A percentile compares a stretch with the other conserved stretches of the same genome.
These are phyloP conservation scores for Arthrocladium fulminans DNA, from an alignment of 2,329 filamentous ascomycete genomes.

Conservation along the genomic window DNA sequence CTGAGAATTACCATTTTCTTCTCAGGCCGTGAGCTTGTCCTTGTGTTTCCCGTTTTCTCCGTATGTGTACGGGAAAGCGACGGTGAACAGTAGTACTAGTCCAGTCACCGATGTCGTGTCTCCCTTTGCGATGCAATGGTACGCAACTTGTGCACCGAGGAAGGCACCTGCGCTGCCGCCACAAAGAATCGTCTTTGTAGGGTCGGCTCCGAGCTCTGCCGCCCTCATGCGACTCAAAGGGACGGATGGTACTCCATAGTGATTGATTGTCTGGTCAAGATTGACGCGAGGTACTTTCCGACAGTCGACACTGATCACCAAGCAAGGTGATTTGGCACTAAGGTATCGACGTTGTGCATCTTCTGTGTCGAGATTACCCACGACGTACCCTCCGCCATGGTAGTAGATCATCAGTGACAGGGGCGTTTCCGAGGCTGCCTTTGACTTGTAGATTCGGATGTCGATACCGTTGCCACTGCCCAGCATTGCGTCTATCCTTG, in stretches of 20 bases:
- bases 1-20: constrained; percentile 15
- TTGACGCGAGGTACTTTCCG: constrained; percentile 17
- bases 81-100: constrained; percentile 14
- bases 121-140: constrained; percentile 15
- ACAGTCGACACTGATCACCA: constrained; percentile 31
- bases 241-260: constrained; percentile 10
- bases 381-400: constrained; percentile 31
- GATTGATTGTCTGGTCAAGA: constrained; percentile 16
- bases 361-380: constrained; percentile 30
- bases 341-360: constrained; percentile 29
- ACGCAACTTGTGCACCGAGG: constrained; percentile 14
- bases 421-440: constrained; percentile 8
- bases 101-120: constrained; percentile 14
- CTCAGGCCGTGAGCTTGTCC: constrained; percentile 15
- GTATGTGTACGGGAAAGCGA: constrained; percentile 16
- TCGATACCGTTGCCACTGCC: constrained; percentile 12
- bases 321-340: constrained; percentile 24
- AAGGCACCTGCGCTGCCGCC: constrained; percentile 19
- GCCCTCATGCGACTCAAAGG: constrained; percentile 14
- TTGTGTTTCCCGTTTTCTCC: constrained; percentile 14
- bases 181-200: constrained; percentile 14
- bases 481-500: no score
- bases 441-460: constrained; percentile 20
- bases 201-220: constrained; percentile 13
- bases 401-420: constrained; percentile 30